These are phyloP conservation scores for Stachybotrys echinatus DNA, from an alignment of 2,329 filamentous ascomycete genomes.

Conservation along the genomic window DNA sequence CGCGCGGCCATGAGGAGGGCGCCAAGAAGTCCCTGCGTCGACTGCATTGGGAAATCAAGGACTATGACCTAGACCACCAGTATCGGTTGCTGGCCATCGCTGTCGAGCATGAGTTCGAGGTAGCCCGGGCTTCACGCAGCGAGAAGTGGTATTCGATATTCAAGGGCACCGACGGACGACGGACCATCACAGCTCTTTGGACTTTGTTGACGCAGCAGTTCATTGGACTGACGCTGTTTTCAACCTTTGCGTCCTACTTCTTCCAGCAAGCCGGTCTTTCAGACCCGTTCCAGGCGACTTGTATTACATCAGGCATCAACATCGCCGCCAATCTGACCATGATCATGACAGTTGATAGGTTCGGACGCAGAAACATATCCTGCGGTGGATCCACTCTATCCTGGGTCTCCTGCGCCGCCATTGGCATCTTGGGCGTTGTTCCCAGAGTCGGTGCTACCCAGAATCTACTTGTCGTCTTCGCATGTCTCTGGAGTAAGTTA, in stretches of 20 bases:
- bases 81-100: slow-evolving; percentile 1
- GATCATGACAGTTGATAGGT: background rate
- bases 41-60: slow-evolving; percentile 13
- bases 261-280: background rate
- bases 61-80: slow-evolving; percentile 18
- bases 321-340: background rate
- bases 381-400: background rate
- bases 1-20: slow-evolving; percentile 10
- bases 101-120: slow-evolving; percentile 14
- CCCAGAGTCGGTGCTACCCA: slow-evolving; percentile 7
- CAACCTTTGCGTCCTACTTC: background rate
- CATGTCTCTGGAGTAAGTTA: slow-evolving; percentile 15
- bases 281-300: background rate
- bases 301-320: background rate
- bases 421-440: slow-evolving; percentile 13
- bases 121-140: slow-evolving; percentile 11
- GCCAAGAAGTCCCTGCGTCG: slow-evolving; percentile 9
- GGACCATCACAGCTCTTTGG: slow-evolving; percentile 21
- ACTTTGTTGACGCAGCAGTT: slow-evolving; percentile 11
- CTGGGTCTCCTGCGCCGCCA: background rate
- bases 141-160: slow-evolving; percentile 20
- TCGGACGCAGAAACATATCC: background rate
- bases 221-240: slow-evolving; percentile 2
- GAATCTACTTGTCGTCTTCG: slow-evolving; percentile 14
- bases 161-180: slow-evolving; percentile 18